Evolutionary conservation across 129 eudicot species (phyloP).

Genomic region (Solidago caesia): DNA sequence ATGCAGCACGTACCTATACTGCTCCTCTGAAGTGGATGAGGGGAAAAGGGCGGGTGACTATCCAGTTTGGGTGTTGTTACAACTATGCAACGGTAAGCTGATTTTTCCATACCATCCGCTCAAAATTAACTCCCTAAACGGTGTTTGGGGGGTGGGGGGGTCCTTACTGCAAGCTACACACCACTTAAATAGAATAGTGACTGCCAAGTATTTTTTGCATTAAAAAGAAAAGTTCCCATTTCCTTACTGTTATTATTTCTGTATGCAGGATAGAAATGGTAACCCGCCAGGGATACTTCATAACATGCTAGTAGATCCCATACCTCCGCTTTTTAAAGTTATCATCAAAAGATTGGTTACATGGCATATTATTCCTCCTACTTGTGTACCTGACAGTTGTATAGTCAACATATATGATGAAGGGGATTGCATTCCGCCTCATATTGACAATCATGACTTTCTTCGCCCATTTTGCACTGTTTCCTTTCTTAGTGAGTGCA

Average conservation of each 20-base stretch:
- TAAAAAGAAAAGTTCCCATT: not conserved
- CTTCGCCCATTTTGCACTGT: slow-evolving; percentile 93
- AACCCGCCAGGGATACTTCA: slow-evolving; percentile 93
- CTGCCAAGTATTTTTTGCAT: not conserved
- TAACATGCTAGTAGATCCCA: slow-evolving; percentile 65
- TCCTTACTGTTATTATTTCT: not conserved
- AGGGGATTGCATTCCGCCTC: slow-evolving; percentile 99
- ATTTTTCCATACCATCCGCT: not conserved
- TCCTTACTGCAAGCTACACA: too few species aligned
- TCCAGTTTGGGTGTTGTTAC: slow-evolving; percentile 98
- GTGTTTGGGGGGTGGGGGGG: not conserved
- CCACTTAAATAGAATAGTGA: not conserved
- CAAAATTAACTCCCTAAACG: not conserved
- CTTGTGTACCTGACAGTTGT: slow-evolving; percentile 96
- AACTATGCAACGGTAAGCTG: slow-evolving; percentile 82
- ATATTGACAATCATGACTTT: slow-evolving; percentile 95
- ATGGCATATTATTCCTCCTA: slow-evolving; percentile 90
- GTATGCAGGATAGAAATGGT: slow-evolving; percentile 77
- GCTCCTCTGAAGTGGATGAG: slow-evolving; percentile 97
- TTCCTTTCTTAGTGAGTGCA: slow-evolving; percentile 89
- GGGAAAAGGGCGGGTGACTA: slow-evolving; percentile 95
- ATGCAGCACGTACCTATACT: slow-evolving; percentile 78
- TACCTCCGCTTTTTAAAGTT: slow-evolving; percentile 74
- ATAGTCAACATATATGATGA: slow-evolving; percentile 89
- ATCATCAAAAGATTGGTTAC: slow-evolving; percentile 78